Evolutionary conservation across 441 rosid genomes (phyloP), one percentile per base, ranked within the genome.

Genomic region (Geranium incanum): DNA sequence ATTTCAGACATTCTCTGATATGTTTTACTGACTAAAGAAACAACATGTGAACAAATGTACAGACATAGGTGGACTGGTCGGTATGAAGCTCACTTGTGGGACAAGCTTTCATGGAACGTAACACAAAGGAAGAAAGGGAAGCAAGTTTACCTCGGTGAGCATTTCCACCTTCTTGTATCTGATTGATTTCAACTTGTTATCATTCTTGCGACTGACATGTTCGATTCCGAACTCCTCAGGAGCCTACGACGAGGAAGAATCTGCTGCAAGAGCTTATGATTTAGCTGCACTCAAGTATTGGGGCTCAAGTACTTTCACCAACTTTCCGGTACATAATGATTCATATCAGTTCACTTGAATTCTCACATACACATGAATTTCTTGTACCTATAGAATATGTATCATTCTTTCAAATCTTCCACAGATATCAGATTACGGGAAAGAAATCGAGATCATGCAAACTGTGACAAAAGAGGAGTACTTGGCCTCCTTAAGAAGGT

Each of bases 111-210:
- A 12, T 82, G 89, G 89, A 85, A 85, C 76, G 82, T 81, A 39
- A 80, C 85, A 0, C 87, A 80, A 66, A 83, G 78, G 77, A 85
- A 85, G 80, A 85, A 83, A 52, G 87, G 89, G 45, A 85, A 85
- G 19, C 86, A 85, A 79, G 84, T 88, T 70, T 88, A 87, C 79
- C 88, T 87, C 72, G 93, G 92, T 84, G 67, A 81, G 85, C 73
- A 48, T 48, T 48, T 48, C 15, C 11, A 45, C 3, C n/a, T 9
- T 45, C 52, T 41, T 41, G 45, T 5, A 41, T 28, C 33, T 28
- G 33, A 28, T 28, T 4, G 43, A 68, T 70, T 37, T 39, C 19
- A 45, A 45, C 55, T 45, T 12, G 43, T 7, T 39, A 8, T 45
- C 55, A 2, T 18, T 8, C 28, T 12, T 8, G 12, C 19, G 72